Evolutionary conservation across 306 rosid genomes (phyloP).

Genomic region (Potentilla sterilis): DNA sequence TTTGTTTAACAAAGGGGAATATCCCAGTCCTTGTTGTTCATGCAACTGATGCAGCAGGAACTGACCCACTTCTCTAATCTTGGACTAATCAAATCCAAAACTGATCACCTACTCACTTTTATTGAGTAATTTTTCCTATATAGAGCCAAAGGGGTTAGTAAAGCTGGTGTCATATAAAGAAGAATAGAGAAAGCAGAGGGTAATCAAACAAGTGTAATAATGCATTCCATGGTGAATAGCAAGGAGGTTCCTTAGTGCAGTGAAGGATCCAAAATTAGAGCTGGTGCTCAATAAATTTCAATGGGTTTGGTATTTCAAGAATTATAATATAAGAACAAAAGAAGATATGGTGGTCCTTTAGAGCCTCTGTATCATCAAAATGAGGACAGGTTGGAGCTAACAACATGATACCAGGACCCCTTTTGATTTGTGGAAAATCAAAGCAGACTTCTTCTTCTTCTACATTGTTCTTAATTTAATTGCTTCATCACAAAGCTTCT

Average conservation of each 20-base stretch:
- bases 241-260: background rate
- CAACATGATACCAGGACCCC: slow-evolving; percentile 6
- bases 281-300: background rate
- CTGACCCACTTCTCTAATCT: slow-evolving; percentile 41
- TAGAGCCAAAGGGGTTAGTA: slow-evolving; percentile 29
- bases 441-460: background rate
- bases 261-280: background rate
- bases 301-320: slow-evolving; percentile 6
- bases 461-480: slow-evolving; percentile 9
- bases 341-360: slow-evolving; percentile 7
- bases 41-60: slow-evolving; percentile 31
- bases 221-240: slow-evolving; percentile 33
- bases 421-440: background rate
- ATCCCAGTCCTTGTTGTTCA: slow-evolving; percentile 37
- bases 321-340: background rate
- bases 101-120: slow-evolving; percentile 34
- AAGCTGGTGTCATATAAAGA: slow-evolving; percentile 40
- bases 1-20: slow-evolving; percentile 16
- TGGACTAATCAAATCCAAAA: slow-evolving; percentile 26
- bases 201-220: slow-evolving; percentile 1
- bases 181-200: slow-evolving; percentile 20
- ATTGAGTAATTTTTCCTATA: slow-evolving; percentile 21
- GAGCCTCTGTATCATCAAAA: slow-evolving; percentile 6
- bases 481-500: background rate
- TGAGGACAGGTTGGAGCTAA: slow-evolving; percentile 8